Conservation (phyloP, 78 protist species). For the Protostelium mycophagum region DNA sequence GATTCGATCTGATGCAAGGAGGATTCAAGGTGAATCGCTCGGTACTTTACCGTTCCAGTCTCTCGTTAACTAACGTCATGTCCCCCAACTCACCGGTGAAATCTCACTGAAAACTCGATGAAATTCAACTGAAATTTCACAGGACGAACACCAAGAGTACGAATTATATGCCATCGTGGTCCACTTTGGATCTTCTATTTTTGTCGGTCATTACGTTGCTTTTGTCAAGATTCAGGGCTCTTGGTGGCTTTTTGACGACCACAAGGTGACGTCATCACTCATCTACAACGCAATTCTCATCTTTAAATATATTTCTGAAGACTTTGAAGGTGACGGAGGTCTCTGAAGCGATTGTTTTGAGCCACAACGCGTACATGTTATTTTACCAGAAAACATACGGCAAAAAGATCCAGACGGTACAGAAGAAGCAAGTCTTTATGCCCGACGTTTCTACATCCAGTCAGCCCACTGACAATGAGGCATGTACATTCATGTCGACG, state of each 20-base stretch:
- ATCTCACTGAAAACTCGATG: no score
- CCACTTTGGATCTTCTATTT: neutral
- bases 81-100: neutral
- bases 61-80: neutral
- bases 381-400: neutral
- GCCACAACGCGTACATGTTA: neutral
- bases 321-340: no score
- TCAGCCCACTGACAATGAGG: neutral
- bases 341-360: neutral
- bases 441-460: neutral
- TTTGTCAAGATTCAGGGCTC: neutral
- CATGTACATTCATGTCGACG: no score
- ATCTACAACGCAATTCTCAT: no score
- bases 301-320: no score
- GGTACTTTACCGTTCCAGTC: neutral
- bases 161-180: neutral
- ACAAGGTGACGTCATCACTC: no score
- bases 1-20: neutral
- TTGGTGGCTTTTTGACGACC: neutral
- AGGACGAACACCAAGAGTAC: neutral
- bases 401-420: neutral
- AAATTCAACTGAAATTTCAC: no score
- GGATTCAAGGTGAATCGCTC: neutral
- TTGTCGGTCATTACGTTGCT: neutral
- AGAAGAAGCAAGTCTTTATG: neutral